Conservation (phyloP, 257 asterid genomes). For the Nicotiana otophora region DNA sequence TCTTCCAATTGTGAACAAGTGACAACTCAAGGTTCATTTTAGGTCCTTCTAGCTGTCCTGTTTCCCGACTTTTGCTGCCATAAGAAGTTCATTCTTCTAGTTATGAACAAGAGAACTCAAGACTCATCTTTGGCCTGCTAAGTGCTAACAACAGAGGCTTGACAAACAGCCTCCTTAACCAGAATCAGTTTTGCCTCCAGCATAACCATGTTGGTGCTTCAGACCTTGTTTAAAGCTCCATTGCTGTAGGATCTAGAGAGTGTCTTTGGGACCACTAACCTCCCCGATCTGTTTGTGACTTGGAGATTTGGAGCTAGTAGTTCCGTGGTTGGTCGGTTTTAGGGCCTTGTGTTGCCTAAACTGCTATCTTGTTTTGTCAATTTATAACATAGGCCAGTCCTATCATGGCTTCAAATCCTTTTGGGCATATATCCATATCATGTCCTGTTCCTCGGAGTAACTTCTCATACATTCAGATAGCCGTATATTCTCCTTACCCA, state of each 20-base stretch:
- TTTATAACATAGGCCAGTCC: background rate
- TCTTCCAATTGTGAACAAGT: background rate
- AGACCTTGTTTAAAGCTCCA: background rate
- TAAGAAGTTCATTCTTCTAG: background rate
- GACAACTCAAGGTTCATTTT: background rate
- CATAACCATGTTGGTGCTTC: background rate
- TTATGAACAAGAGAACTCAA: constrained; percentile 4
- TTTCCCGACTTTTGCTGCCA: background rate
- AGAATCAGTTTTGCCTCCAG: background rate
- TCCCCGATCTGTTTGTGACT: background rate
- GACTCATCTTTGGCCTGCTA: background rate
- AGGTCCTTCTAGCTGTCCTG: background rate
- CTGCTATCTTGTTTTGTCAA: background rate
- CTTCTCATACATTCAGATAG: background rate
- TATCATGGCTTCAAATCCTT: constrained; percentile 1
- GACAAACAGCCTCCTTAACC: background rate
- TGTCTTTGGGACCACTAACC: background rate
- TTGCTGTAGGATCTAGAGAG: background rate
- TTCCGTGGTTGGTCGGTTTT: background rate
- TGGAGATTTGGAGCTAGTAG: background rate
- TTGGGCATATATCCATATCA: background rate
- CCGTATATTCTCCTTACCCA: background rate
- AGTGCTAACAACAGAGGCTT: background rate
- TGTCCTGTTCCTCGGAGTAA: background rate
- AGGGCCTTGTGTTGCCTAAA: background rate